Conservation (phyloP, 345 rosid species). For the Geranium brycei region DNA sequence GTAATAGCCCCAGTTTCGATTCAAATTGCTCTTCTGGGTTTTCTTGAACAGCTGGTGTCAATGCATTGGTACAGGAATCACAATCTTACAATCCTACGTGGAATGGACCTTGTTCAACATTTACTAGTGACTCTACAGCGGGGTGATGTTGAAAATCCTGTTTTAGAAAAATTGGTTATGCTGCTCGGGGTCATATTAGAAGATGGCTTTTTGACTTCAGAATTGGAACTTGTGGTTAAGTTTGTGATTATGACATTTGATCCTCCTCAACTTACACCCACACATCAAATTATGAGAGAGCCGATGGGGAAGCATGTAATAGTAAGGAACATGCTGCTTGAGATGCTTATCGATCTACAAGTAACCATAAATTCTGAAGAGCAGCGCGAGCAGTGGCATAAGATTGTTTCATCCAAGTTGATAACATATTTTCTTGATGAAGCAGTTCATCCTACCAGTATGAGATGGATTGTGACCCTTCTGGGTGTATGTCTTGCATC, state of each 20-base stretch:
- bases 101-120: slow-evolving; percentile 93
- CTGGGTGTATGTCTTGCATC: slow-evolving; percentile 89
- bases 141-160: slow-evolving; percentile 97
- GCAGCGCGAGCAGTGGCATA: slow-evolving; percentile 97
- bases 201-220: slow-evolving; percentile 92
- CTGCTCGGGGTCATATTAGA: slow-evolving; percentile 95
- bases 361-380: slow-evolving; percentile 92
- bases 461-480: slow-evolving; percentile 99
- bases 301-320: slow-evolving; percentile 96
- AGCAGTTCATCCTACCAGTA: slow-evolving; percentile 98
- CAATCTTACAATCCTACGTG: slow-evolving; percentile 87
- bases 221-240: slow-evolving; percentile 89
- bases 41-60: slow-evolving; percentile 96
- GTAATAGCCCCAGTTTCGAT: slow-evolving; percentile 81
- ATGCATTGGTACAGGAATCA: slow-evolving; percentile 99
- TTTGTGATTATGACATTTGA: slow-evolving; percentile 97
- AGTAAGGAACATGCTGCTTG: slow-evolving; percentile 95
- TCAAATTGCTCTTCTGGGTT: slow-evolving; percentile 85
- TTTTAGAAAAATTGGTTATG: slow-evolving; percentile 89
- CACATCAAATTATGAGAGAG: slow-evolving; percentile 59
- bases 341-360: slow-evolving; percentile 98
- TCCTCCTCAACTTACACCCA: slow-evolving; percentile 78
- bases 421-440: slow-evolving; percentile 95
- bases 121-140: slow-evolving; percentile 90
- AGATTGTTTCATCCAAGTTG: slow-evolving; percentile 92